Evolutionary conservation across 345 rosid genomes (phyloP).

Genomic region (Linum lewisii): DNA sequence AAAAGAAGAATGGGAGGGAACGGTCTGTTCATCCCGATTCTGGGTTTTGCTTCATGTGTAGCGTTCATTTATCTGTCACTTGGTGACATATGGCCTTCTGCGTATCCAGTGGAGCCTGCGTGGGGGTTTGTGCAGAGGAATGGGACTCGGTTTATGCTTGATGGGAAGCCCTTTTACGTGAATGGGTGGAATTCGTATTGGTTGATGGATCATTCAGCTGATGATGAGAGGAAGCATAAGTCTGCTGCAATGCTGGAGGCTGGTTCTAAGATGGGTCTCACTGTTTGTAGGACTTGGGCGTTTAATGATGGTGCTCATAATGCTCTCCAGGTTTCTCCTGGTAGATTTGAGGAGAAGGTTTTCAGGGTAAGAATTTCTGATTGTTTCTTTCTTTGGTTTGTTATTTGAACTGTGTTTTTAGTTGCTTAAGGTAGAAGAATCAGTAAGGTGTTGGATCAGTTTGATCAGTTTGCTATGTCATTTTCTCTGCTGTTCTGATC

Average conservation of each 20-base stretch:
- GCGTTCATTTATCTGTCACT: slow-evolving; percentile 64
- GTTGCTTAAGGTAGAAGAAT: no score
- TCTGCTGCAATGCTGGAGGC: slow-evolving; percentile 62
- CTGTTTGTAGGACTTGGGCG: slow-evolving; percentile 94
- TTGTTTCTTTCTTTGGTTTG: neutral
- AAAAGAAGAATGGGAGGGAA: slow-evolving; percentile 48
- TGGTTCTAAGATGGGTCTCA: slow-evolving; percentile 85
- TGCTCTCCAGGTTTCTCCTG: slow-evolving; percentile 91
- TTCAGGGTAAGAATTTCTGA: slow-evolving; percentile 46
- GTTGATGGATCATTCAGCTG: slow-evolving; percentile 86
- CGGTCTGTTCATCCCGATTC: slow-evolving; percentile 53
- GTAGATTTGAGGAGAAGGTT: slow-evolving; percentile 72
- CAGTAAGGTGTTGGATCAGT: no score
- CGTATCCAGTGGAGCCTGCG: slow-evolving; percentile 20
- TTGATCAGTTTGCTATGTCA: no score
- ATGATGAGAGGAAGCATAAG: slow-evolving; percentile 48
- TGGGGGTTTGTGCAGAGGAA: slow-evolving; percentile 59
- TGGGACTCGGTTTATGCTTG: slow-evolving; percentile 64
- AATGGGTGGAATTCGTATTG: slow-evolving; percentile 97
- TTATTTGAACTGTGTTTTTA: no score
- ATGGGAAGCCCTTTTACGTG: slow-evolving; percentile 49
- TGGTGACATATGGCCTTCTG: slow-evolving; percentile 44
- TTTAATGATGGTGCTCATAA: slow-evolving; percentile 87
- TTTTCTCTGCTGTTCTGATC: no score
- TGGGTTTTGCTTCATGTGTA: slow-evolving; percentile 77